These are phyloP conservation scores for Colletotrichum eleusines DNA, from an alignment of 2,329 filamentous ascomycete genomes.

Conservation along the genomic window DNA sequence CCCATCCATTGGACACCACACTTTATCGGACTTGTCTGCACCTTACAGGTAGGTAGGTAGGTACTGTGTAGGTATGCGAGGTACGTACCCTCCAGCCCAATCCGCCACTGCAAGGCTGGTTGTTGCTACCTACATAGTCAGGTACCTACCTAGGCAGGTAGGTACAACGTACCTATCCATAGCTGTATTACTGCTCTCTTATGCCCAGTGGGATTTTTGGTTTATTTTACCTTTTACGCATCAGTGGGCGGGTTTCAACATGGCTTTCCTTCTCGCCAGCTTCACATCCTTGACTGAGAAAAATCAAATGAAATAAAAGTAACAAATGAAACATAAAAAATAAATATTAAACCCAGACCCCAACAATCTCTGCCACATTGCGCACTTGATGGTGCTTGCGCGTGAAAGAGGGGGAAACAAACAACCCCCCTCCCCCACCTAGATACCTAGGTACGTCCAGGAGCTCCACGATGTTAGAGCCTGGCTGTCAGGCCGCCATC, in stretches of 20 bases:
- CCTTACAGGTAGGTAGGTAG: not conserved
- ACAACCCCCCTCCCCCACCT: not conserved
- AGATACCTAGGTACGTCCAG: not conserved
- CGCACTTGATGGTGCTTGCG: slow-evolving; percentile 21
- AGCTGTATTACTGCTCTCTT: not conserved
- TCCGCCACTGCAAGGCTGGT: not conserved
- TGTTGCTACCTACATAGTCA: not conserved
- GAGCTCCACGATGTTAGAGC: slow-evolving; percentile 4
- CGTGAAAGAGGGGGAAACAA: slow-evolving; percentile 21
- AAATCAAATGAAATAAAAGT: too few relatives aligned
- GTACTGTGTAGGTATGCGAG: not conserved
- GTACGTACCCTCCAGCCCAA: slow-evolving; percentile 19
- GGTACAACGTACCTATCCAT: too few relatives aligned
- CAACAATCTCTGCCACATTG: slow-evolving; percentile 17
- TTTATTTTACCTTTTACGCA: slow-evolving; percentile 7
- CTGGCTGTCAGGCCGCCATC: slow-evolving; percentile 15
- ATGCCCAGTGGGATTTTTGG: too few relatives aligned
- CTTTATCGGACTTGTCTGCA: slow-evolving; percentile 1
- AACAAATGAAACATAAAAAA: too few relatives aligned
- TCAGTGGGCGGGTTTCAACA: slow-evolving; percentile 17
- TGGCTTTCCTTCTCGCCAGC: not conserved
- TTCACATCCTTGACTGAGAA: not conserved
- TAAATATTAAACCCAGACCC: not conserved
- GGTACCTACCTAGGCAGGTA: too few relatives aligned
- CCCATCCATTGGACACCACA: not conserved